These are phyloP conservation scores for Tricholoma saponaceum DNA, from an alignment of 768 basidiomycete species.

Conservation along the genomic window DNA sequence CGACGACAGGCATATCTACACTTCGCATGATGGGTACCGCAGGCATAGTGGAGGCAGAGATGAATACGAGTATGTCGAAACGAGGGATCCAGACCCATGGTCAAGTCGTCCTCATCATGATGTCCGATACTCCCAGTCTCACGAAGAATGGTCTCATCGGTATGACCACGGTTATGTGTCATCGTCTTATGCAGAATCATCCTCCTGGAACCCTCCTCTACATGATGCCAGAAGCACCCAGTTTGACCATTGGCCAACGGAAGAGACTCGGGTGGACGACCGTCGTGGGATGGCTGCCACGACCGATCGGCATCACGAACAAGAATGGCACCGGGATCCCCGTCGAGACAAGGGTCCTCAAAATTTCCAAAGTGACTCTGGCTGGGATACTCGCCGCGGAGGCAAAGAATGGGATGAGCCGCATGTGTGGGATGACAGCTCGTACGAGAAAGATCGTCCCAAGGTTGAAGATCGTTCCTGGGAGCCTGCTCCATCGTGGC, in stretches of 20 bases:
- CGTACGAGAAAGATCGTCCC: constrained; percentile 24
- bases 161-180: constrained; percentile 42
- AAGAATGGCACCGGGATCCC: constrained; percentile 35
- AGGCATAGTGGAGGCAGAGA: constrained; percentile 41
- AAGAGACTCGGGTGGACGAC: constrained; percentile 33
- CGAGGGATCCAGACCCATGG: constrained; percentile 46
- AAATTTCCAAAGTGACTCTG: constrained; percentile 42
- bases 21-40: constrained; percentile 42
- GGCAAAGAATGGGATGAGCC: constrained; percentile 39
- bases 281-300: constrained; percentile 13
- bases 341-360: constrained; percentile 36
- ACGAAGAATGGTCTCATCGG: constrained; percentile 46
- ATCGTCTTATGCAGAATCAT: constrained; percentile 43
- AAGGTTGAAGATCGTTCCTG: constrained; percentile 54
- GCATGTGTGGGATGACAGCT: constrained; percentile 18
- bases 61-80: constrained; percentile 38
- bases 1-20: constrained; percentile 41
- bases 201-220: constrained; percentile 32
- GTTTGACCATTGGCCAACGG: constrained; percentile 40
- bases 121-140: constrained; percentile 36
- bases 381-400: constrained; percentile 51
- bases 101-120: constrained; percentile 29
- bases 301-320: constrained; percentile 17
- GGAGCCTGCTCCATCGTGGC: constrained; percentile 73
- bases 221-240: constrained; percentile 37